Evolutionary conservation across 202 grass and related monocot genomes (phyloP).

Genomic region (Dendrocalamus latiflorus): DNA sequence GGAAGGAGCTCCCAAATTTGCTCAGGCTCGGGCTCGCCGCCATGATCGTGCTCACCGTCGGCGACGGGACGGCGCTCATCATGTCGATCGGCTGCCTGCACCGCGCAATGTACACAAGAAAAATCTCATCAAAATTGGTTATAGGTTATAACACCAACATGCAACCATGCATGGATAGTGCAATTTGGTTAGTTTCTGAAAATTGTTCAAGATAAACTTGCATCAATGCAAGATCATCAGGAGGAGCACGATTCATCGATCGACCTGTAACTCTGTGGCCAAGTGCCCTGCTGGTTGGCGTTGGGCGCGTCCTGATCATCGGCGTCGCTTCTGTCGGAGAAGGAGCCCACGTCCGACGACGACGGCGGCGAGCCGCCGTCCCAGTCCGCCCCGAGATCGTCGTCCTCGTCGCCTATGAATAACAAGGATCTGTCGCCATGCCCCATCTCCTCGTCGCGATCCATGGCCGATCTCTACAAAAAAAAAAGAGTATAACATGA

Average conservation of each 20-base stretch:
- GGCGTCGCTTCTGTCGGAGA: slow-evolving; percentile 16
- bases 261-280: slow-evolving; percentile 68
- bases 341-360: slow-evolving; percentile 12
- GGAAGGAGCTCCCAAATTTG: slow-evolving; percentile 20
- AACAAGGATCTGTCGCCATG: too few relatives aligned
- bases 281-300: too few relatives aligned
- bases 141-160: background rate
- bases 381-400: slow-evolving; percentile 26
- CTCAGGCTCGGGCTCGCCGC: slow-evolving; percentile 44
- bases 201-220: background rate
- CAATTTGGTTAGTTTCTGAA: background rate
- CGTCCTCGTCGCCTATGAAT: slow-evolving; percentile 69
- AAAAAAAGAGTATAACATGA: too few relatives aligned
- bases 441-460: too few relatives aligned
- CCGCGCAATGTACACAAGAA: background rate
- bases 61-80: slow-evolving; percentile 46
- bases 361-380: slow-evolving; percentile 27
- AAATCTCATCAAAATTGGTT: background rate
- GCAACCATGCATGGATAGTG: background rate
- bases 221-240: background rate
- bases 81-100: slow-evolving; percentile 67
- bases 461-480: too few relatives aligned
- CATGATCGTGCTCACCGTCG: slow-evolving; percentile 40
- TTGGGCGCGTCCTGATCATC: background rate
- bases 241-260: background rate